Conservation (phyloP, 345 rosid genomes). For the Firmiana major region DNA sequence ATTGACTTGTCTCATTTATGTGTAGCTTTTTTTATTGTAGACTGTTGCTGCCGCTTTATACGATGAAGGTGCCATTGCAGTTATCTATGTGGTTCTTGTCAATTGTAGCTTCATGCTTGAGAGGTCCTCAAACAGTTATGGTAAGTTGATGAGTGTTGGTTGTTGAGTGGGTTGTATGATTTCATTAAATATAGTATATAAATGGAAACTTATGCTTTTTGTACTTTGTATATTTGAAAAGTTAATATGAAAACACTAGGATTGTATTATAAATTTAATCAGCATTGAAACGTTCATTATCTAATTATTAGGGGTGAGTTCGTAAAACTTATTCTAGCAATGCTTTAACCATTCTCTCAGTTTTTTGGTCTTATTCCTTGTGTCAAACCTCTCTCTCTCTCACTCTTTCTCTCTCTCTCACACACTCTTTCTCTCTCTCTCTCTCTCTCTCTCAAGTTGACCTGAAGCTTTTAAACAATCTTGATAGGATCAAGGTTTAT, state of each 20-base stretch:
- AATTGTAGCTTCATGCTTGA: constrained; percentile 95
- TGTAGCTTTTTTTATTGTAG: constrained; percentile 42
- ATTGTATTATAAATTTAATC: not conserved
- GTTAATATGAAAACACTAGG: not conserved
- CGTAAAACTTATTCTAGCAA: not conserved
- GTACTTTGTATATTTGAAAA: not conserved
- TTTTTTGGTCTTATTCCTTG: not conserved
- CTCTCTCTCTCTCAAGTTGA: not conserved
- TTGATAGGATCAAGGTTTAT: not conserved
- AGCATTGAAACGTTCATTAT: not conserved
- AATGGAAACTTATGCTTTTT: not conserved
- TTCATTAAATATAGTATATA: not conserved
- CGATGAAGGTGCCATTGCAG: constrained; percentile 84
- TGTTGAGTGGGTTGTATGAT: constrained; percentile 3
- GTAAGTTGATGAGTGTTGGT: constrained; percentile 34
- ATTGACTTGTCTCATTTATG: constrained; percentile 12
- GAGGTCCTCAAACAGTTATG: constrained; percentile 86
- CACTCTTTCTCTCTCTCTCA: not conserved
- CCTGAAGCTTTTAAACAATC: not conserved
- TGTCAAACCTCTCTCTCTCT: not conserved
- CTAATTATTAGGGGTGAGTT: constrained; percentile 2
- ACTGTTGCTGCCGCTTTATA: constrained; percentile 77
- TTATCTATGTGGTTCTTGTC: constrained; percentile 72
- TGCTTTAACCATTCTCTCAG: not conserved
- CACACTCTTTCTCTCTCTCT: not conserved